A percentile compares a stretch with the other conserved stretches of the same genome.
Conservation (phyloP, 805 yeast genomes). For the Wickerhamomyces sydowiorum region DNA sequence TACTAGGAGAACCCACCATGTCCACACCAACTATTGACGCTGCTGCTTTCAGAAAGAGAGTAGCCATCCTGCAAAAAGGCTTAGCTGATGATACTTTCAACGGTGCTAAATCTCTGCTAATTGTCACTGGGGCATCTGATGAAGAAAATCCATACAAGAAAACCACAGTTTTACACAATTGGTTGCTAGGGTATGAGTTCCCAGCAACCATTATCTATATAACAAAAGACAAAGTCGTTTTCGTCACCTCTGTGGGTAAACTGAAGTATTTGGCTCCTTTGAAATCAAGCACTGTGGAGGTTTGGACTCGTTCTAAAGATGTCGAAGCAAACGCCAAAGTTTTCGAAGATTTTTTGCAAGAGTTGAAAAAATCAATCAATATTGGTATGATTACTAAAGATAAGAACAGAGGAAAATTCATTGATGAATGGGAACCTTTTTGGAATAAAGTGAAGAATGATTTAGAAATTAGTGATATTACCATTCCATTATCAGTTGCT, state of each 20-base stretch:
- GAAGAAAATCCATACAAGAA: conserved; percentile 88
- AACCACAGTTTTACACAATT: conserved; percentile 78
- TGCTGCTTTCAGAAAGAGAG: conserved; percentile 45
- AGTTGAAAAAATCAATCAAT: conserved; percentile 37
- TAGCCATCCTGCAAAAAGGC: conserved; percentile 36
- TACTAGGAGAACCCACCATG: too few species aligned
- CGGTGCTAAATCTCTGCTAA: conserved; percentile 45
- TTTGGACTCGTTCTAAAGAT: conserved; percentile 81
- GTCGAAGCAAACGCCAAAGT: conserved; percentile 64
- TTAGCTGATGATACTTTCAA: conserved; percentile 24
- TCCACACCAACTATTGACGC: conserved; percentile 54
- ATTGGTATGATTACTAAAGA: conserved; percentile 76
- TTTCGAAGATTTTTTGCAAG: conserved; percentile 48
- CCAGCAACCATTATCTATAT: conserved; percentile 81
- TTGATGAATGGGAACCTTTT: conserved; percentile 65
- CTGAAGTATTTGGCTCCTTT: conserved; percentile 71
- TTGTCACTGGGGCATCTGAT: conserved; percentile 79
- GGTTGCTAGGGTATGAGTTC: conserved; percentile 93
- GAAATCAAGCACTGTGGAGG: conserved; percentile 37
- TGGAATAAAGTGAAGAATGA: conserved; percentile 33
- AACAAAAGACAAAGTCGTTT: conserved; percentile 48
- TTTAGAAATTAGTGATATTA: conserved; percentile 45
- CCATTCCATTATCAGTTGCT: conserved; percentile 45
- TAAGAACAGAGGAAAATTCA: conserved; percentile 75
- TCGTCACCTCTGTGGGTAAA: conserved; percentile 80